phyloP scores from a whole-genome alignment of 805 yeast genomes.

The Sugiyamaella smithiae region DNA sequence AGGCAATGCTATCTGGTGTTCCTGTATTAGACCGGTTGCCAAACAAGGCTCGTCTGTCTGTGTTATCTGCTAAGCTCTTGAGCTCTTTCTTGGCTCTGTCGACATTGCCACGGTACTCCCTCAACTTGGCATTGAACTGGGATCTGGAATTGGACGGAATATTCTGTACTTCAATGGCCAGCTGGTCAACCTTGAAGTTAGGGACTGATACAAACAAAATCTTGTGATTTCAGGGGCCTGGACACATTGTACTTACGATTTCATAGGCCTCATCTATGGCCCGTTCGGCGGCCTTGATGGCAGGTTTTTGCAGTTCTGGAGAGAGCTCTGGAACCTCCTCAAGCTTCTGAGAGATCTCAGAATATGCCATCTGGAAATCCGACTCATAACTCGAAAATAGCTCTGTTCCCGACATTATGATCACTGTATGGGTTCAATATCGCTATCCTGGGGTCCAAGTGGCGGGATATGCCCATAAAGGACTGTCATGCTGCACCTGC shows the following conservation, averaged over 20 bases:
- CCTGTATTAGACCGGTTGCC: slow-evolving; percentile 48
- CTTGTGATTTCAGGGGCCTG: background rate
- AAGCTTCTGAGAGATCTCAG: slow-evolving; percentile 67
- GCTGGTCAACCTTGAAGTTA: slow-evolving; percentile 59
- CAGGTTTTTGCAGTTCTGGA: slow-evolving; percentile 51
- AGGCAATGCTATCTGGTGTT: slow-evolving; percentile 36
- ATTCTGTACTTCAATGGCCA: slow-evolving; percentile 81
- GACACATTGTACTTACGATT: slow-evolving; percentile 38
- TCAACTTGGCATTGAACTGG: slow-evolving; percentile 66
- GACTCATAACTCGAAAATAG: slow-evolving; percentile 63
- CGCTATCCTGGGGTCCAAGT: too few species aligned
- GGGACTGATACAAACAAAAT: background rate
- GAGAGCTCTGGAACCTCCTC: slow-evolving; percentile 49
- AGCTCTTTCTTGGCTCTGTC: slow-evolving; percentile 52
- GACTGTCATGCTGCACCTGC: too few species aligned
- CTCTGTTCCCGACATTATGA: slow-evolving; percentile 34
- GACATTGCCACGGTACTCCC: slow-evolving; percentile 62
- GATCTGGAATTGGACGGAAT: slow-evolving; percentile 75
- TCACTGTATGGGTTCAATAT: too few species aligned
- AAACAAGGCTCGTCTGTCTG: slow-evolving; percentile 69
- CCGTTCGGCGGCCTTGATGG: slow-evolving; percentile 59
- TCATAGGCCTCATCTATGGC: slow-evolving; percentile 80
- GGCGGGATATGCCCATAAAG: slow-evolving; percentile 1
- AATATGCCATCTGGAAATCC: slow-evolving; percentile 66
- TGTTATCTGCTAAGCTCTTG: slow-evolving; percentile 59